phyloP scores from a whole-genome alignment of 768 basidiomycete genomes.

The Austroboletus eburneus region DNA sequence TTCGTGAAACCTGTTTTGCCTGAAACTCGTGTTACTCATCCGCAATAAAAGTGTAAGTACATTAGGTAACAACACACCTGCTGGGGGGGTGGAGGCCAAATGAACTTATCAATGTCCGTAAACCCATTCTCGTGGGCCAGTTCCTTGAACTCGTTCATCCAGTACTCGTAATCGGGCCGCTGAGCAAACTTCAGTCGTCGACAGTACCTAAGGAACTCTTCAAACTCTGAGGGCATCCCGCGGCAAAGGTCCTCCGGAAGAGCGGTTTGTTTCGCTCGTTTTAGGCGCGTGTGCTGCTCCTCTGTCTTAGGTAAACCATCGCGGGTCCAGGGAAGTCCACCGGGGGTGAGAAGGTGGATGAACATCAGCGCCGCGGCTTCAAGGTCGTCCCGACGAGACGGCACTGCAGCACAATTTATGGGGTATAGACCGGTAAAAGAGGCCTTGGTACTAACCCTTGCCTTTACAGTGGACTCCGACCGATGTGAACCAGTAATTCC shows the following conservation, averaged over 20 bases:
- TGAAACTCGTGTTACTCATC: constrained; percentile 8
- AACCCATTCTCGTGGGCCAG: constrained; percentile 62
- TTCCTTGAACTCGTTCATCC: constrained; percentile 61
- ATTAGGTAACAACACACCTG: constrained; percentile 22
- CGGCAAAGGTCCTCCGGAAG: constrained; percentile 64
- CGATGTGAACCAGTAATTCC: constrained; percentile 84
- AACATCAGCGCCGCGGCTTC: constrained; percentile 77
- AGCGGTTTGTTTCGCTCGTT: constrained; percentile 57
- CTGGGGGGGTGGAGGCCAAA: constrained; percentile 64
- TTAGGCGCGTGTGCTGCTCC: constrained; percentile 57
- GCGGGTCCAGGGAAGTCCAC: constrained; percentile 73
- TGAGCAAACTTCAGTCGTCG: constrained; percentile 66
- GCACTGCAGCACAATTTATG: constrained; percentile 45
- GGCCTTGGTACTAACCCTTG: constrained; percentile 45
- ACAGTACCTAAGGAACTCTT: constrained; percentile 73
- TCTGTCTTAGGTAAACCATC: constrained; percentile 76
- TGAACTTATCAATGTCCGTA: constrained; percentile 52
- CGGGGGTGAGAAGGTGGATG: constrained; percentile 73
- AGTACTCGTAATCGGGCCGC: constrained; percentile 60
- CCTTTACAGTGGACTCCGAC: constrained; percentile 75
- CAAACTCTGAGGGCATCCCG: constrained; percentile 66
- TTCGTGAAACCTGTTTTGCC: constrained; percentile 29
- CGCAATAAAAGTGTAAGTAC: background rate
- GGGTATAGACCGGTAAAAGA: constrained; percentile 11
- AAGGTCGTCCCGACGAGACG: constrained; percentile 74